A percentile compares a stretch with the other conserved stretches of the same genome.
These are phyloP conservation scores for Keqinozyma sinolaborantium DNA, from an alignment of 1,139 yeast species.

Conservation along the genomic window DNA sequence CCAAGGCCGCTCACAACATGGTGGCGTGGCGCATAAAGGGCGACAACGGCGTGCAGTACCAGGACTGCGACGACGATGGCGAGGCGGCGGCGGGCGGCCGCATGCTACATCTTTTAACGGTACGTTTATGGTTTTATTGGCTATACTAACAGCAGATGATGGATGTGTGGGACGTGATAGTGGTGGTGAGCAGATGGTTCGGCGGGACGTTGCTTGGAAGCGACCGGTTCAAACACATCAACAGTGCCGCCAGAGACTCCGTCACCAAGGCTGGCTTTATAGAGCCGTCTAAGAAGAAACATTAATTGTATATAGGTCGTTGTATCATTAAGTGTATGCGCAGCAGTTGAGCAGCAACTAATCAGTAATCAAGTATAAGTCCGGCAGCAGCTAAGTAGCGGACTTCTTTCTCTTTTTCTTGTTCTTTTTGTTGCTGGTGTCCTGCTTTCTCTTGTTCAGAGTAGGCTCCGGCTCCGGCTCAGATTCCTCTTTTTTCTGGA, in stretches of 20 bases:
- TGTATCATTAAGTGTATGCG: background rate
- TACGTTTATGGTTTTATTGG: constrained; percentile 22
- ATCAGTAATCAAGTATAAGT: no score
- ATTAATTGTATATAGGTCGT: background rate
- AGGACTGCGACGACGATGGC: constrained; percentile 96
- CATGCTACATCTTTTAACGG: constrained; percentile 71
- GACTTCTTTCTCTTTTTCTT: constrained; percentile 11
- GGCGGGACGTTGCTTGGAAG: constrained; percentile 94
- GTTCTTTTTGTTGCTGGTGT: constrained; percentile 7
- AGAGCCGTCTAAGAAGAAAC: constrained; percentile 5
- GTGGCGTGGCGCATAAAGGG: constrained; percentile 77
- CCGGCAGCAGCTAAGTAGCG: constrained; percentile 2
- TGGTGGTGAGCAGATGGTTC: constrained; percentile 88
- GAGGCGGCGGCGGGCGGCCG: constrained; percentile 96
- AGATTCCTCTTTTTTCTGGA: background rate
- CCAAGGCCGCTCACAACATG: constrained; percentile 76
- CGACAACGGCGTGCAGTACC: constrained; percentile 51
- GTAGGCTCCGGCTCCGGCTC: background rate
- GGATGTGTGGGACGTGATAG: constrained; percentile 85
- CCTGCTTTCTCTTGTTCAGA: constrained; percentile 14
- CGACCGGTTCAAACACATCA: constrained; percentile 90
- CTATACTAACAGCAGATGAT: constrained; percentile 46
- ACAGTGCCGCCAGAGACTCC: constrained; percentile 84
- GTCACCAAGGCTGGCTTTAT: constrained; percentile 59
- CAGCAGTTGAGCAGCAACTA: no score